Evolutionary conservation across 2,329 filamentous ascomycete genomes (phyloP), one percentile per base, ranked within the genome.

Genomic region (Pseudonectria buxi): DNA sequence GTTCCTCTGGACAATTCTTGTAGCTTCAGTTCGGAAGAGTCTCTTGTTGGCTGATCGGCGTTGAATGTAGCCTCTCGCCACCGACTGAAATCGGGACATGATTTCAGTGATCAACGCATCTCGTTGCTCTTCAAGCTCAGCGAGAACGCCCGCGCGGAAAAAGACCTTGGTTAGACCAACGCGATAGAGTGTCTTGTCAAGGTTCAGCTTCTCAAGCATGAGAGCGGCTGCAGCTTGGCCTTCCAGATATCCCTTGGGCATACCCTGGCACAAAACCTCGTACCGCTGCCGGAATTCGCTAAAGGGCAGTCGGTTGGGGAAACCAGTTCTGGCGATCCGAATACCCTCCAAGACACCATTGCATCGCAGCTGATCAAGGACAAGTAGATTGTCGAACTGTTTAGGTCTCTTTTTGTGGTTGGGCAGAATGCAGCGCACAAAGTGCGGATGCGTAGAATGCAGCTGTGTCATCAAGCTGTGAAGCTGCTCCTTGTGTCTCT

Each of bases 321-420:
- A 98, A 15, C 92, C 92, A 5, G 94, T 98, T 30, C 92, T 80
- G 15, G 92, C 92, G 60, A 98, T 98, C 42, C 92, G 79, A 54
- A 98, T 98, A 43, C 92, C 92, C 64, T 98, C 92, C n/a, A 98
- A 72, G 3, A 98, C 92, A 83, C 92, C 92, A 58, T 98, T 98
- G 65, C 92, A 98, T 34, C 92, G 81, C n/a, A 98, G 69, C 59
- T 98, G 94, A 54, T 98, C 92, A 6, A 98, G 73, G 2, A 98
- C 94, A n/a, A 98, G 76, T 3, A 88, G 78, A 3, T 86, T 86
- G 55, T 84, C 86, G 61, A 96, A 87, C 56, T 89, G 84, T 62
- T 98, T 98, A 1, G 92, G 87, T 15, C 82, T 77, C 64, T 98
- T 98, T 64, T 95, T 95, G 69, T 98, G 92, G 56, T 98, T 98